Evolutionary conservation across 768 basidiomycete genomes (phyloP), one percentile per base, ranked within the genome.

Genomic region (Boletus coccyginus): DNA sequence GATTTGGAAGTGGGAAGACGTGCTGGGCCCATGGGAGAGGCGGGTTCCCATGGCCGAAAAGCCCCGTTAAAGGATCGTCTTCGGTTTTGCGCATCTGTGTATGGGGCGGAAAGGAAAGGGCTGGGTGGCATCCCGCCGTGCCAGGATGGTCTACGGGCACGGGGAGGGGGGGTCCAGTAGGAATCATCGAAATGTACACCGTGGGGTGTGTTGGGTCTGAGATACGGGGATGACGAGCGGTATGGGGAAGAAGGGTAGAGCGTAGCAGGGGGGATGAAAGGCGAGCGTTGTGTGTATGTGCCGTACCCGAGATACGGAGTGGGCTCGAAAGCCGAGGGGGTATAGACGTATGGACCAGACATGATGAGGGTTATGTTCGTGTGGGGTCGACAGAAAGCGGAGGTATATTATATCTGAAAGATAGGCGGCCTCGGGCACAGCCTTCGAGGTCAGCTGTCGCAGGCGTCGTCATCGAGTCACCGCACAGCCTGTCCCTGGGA

Each of bases 131-230:
- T 55, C 24, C 62, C 70, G 46, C 53, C 78, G 44, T 77, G 75
- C 78, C 79, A 81, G 3, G 80, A 81, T 14, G 69, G 72, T 50
- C 78, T 72, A 13, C 80, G 76, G 29, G 64, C 32, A 17, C 75
- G 69, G 44, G 62, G 70, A 46, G 67, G 64, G 16, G 66, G 61
- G 7, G 54, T 62, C 62, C 60, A 68, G 46, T 48, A 69, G 7
- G 50, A 11, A 35, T 63, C 66, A 42, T 60, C 61, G 39, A 67
- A 64, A 27, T 50, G 62, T 8, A 62, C 61, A 41, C 56, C 47
- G 32, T 61, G 52, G 29, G 72, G 72, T 13, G 74, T 73, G 50
- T 56, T 69, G 55, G 73, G 65, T 33, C 66, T 55, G 19, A 65
- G 60, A 52, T 68, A 70, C 10, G 75, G 66, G 6, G 72, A 59